A percentile compares a stretch with the other conserved stretches of the same genome.
These are phyloP conservation scores for Brasenia schreberi DNA, from an alignment of 164 flowering plant genomes.

Conservation along the genomic window DNA sequence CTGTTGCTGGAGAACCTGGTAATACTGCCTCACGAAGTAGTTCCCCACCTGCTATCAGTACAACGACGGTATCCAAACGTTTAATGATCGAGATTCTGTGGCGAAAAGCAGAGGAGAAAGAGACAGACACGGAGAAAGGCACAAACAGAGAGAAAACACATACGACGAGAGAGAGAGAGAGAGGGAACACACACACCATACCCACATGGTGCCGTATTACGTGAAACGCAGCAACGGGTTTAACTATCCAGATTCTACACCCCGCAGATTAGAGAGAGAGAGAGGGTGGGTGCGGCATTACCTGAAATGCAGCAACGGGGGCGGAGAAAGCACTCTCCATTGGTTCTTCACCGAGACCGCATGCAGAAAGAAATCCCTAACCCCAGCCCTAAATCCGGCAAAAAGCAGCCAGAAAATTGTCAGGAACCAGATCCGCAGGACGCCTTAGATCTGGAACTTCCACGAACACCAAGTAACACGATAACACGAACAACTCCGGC, in stretches of 20 bases:
- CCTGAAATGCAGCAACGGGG: constrained; percentile 1
- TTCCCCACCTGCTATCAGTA: constrained; percentile 47
- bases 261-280: neutral
- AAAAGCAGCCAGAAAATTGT: neutral
- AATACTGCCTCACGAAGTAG: constrained; percentile 77
- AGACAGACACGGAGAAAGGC: neutral
- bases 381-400: neutral
- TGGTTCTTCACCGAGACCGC: neutral
- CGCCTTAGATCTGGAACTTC: neutral
- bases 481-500: neutral
- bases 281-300: neutral
- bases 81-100: no score
- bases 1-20: constrained; percentile 56
- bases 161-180: neutral
- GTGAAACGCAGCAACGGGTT: neutral
- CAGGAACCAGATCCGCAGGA: neutral
- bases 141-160: neutral
- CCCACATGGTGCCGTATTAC: neutral
- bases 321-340: constrained; percentile 1
- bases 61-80: no score
- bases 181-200: neutral
- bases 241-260: no score
- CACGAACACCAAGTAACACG: neutral
- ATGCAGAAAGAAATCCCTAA: neutral
- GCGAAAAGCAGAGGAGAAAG: no score